Percentiles rank a stretch among this genome's conserved stretches.
Conservation (phyloP, 305 asterid genomes). For the Fraxinus platypoda region DNA sequence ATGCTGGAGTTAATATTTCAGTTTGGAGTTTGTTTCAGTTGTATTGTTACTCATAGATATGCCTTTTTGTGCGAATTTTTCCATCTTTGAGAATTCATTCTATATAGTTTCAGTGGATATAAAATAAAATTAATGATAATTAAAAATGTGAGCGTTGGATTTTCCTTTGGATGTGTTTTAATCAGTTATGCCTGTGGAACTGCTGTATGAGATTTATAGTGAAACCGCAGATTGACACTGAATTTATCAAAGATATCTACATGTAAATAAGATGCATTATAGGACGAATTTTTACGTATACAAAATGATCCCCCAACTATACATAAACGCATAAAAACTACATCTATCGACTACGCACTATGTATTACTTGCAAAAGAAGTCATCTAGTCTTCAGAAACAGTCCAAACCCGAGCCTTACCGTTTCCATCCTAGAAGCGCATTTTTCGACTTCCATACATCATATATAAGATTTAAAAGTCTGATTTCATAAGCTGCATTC, state of each 20-base stretch:
- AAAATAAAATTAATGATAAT: background rate
- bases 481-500: conserved; percentile 60
- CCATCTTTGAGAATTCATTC: background rate
- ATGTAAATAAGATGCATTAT: background rate
- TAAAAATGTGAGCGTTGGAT: background rate
- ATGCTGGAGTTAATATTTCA: background rate
- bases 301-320: background rate
- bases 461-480: background rate
- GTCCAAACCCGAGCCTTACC: background rate
- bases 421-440: background rate
- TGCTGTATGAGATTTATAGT: background rate
- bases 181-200: background rate
- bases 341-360: conserved; percentile 23
- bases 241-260: background rate
- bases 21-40: background rate
- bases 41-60: background rate
- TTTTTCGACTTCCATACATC: background rate
- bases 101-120: background rate
- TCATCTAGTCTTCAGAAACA: conserved; percentile 14
- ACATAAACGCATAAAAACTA: background rate
- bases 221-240: background rate
- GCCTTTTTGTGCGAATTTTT: background rate
- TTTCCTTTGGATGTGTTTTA: background rate
- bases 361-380: conserved; percentile 22
- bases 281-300: background rate